Percentiles rank a stretch among this genome's conserved stretches.
phyloP scores from a whole-genome alignment of 306 rosid species.

The Vicia faba region DNA sequence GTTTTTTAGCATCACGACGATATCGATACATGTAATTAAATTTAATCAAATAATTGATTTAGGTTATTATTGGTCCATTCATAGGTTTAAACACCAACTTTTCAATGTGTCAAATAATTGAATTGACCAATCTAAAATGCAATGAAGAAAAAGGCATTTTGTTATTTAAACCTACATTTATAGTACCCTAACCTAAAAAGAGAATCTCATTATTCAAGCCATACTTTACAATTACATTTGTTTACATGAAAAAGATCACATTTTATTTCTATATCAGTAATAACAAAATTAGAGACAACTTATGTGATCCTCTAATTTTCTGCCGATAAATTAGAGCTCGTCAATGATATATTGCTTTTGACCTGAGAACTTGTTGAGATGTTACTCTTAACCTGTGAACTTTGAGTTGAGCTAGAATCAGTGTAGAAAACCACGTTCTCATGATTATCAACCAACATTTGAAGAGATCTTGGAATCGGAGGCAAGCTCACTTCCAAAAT shows the following conservation, averaged over 20 bases:
- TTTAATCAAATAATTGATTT: no score
- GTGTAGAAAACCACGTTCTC: slow-evolving; percentile 48
- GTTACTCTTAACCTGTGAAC: slow-evolving; percentile 46
- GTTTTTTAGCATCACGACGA: no score
- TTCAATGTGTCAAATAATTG: neutral
- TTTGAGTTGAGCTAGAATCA: slow-evolving; percentile 46
- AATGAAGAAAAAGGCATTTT: neutral
- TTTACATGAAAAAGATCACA: neutral
- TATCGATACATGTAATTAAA: no score
- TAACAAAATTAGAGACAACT: neutral
- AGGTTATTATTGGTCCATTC: no score
- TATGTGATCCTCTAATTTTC: slow-evolving; percentile 26
- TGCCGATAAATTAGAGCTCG: slow-evolving; percentile 8
- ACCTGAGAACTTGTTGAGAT: slow-evolving; percentile 37
- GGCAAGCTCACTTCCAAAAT: slow-evolving; percentile 42
- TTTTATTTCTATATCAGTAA: neutral
- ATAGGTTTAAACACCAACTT: neutral
- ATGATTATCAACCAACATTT: slow-evolving; percentile 42
- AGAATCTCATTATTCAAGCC: slow-evolving; percentile 17
- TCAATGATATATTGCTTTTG: slow-evolving; percentile 34
- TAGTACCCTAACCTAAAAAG: neutral
- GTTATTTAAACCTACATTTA: neutral
- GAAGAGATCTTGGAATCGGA: slow-evolving; percentile 46
- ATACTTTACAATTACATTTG: slow-evolving; percentile 19
- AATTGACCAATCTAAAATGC: neutral